Conservation (phyloP, 1,284 basidiomycete species). For the Rhodotorula sp. region DNA sequence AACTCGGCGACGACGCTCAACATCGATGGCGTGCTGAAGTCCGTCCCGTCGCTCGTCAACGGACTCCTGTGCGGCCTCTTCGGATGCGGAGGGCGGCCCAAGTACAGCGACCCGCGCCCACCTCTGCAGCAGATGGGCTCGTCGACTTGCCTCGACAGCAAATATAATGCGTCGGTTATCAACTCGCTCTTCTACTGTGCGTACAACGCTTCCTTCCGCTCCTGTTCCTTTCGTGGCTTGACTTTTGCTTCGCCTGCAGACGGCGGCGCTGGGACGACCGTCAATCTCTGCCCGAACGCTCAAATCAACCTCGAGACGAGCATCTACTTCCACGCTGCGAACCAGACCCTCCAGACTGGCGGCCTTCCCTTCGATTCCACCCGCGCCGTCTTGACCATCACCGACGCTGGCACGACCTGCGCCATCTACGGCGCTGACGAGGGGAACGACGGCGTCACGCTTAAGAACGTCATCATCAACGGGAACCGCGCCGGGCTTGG, state of each 20-base stretch:
- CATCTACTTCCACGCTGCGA: conserved; percentile 53
- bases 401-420: neutral
- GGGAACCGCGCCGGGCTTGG: conserved; percentile 47
- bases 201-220: neutral
- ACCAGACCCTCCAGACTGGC: conserved; percentile 53
- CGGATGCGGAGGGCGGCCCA: neutral
- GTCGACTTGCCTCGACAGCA: conserved; percentile 28
- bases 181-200: conserved; percentile 33
- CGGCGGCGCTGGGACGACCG: conserved; percentile 50
- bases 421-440: conserved; percentile 16
- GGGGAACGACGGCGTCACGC: conserved; percentile 21
- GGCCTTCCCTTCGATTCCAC: conserved; percentile 52
- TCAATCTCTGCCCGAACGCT: conserved; percentile 52
- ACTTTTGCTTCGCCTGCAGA: neutral
- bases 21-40: conserved; percentile 10
- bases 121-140: neutral
- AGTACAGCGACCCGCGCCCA: neutral
- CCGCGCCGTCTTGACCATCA: conserved; percentile 31
- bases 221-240: neutral
- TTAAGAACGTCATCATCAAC: conserved; percentile 47
- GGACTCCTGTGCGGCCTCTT: conserved; percentile 5
- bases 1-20: conserved; percentile 1
- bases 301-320: conserved; percentile 49
- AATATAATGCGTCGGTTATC: conserved; percentile 24
- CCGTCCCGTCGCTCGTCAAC: neutral